Conservation (phyloP, 2,329 filamentous ascomycete species). For the Pseudocercospora eumusae region DNA sequence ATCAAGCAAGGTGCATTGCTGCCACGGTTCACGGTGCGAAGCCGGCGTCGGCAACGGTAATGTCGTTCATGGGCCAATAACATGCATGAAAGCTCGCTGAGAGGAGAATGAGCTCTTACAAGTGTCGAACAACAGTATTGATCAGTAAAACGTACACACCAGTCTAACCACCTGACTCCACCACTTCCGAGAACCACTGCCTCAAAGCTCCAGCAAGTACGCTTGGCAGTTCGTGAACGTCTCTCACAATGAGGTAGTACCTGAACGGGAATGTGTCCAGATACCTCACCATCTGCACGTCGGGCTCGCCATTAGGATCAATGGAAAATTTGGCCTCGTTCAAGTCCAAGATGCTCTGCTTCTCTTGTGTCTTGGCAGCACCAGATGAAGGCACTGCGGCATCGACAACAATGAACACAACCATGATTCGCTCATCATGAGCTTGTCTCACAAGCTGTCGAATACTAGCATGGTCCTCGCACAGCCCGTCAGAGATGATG, state of each 20-base stretch:
- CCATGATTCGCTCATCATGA: constrained; percentile 92
- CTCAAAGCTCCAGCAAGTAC: constrained; percentile 85
- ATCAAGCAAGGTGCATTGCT: too few relatives aligned
- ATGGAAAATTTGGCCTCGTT: constrained; percentile 81
- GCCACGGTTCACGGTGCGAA: too few relatives aligned
- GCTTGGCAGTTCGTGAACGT: constrained; percentile 85
- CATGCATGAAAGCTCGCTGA: neutral
- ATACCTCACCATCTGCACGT: constrained; percentile 82
- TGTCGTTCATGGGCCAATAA: neutral
- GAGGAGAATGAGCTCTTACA: neutral
- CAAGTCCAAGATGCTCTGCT: constrained; percentile 76
- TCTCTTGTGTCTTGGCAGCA: constrained; percentile 40
- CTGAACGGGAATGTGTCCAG: constrained; percentile 95
- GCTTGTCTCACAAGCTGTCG: constrained; percentile 80
- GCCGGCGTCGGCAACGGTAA: too few relatives aligned
- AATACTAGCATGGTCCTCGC: constrained; percentile 83
- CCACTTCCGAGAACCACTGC: constrained; percentile 88
- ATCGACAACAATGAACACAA: constrained; percentile 97
- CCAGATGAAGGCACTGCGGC: constrained; percentile 41
- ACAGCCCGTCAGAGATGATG: constrained; percentile 91
- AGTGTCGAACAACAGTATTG: neutral
- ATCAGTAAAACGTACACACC: neutral
- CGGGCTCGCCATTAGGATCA: constrained; percentile 63
- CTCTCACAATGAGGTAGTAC: constrained; percentile 92
- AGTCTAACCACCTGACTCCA: constrained; percentile 39